Conservation (phyloP, 2,329 filamentous ascomycete genomes). For the Calonectria pteridis region DNA sequence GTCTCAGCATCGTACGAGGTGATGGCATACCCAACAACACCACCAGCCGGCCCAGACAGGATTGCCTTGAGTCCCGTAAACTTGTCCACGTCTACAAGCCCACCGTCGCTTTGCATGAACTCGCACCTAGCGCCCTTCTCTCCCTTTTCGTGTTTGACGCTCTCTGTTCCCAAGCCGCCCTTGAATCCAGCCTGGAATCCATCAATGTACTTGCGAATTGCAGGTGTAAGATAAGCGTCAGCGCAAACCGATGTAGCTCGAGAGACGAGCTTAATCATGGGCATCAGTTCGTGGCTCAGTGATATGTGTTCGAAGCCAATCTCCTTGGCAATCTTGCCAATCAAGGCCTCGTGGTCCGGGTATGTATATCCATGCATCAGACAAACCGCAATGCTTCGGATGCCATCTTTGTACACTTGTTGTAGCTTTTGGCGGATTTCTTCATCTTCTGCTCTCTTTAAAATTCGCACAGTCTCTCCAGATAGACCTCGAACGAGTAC, state of each 20-base stretch:
- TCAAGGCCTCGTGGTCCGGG: slow-evolving; percentile 83
- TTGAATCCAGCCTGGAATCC: slow-evolving; percentile 86
- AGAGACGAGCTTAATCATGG: slow-evolving; percentile 60
- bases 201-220: slow-evolving; percentile 64
- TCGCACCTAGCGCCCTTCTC: slow-evolving; percentile 84
- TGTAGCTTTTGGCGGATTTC: slow-evolving; percentile 71
- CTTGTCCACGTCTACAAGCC: slow-evolving; percentile 78
- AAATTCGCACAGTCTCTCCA: slow-evolving; percentile 76
- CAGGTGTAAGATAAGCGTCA: slow-evolving; percentile 59
- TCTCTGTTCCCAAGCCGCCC: slow-evolving; percentile 82
- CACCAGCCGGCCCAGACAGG: slow-evolving; percentile 90
- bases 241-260: slow-evolving; percentile 58
- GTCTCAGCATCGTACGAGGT: slow-evolving; percentile 90
- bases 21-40: slow-evolving; percentile 91
- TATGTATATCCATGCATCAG: slow-evolving; percentile 95
- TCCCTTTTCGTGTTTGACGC: slow-evolving; percentile 75
- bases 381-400: slow-evolving; percentile 88
- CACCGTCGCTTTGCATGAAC: slow-evolving; percentile 93
- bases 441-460: slow-evolving; percentile 69
- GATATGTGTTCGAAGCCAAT: slow-evolving; percentile 84
- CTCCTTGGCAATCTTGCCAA: slow-evolving; percentile 81
- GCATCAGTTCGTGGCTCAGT: slow-evolving; percentile 56
- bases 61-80: slow-evolving; percentile 91
- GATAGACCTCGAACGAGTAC: slow-evolving; percentile 76
- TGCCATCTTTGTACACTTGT: slow-evolving; percentile 72